phyloP scores from a whole-genome alignment of 2,329 filamentous ascomycete species.

The Dactylellina parvicollis region DNA sequence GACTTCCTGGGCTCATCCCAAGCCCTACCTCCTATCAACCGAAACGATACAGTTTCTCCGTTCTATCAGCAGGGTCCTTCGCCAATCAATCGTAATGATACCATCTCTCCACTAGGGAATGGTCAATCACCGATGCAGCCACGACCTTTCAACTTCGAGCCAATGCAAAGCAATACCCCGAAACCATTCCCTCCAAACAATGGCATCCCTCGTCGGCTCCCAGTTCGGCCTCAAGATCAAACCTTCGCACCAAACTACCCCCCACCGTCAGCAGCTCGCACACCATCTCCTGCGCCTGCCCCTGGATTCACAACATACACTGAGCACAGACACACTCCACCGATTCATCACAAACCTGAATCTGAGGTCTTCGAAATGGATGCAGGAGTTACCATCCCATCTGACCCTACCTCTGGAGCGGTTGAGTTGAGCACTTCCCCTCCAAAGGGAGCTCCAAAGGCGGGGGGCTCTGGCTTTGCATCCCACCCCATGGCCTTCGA shows the following conservation, averaged over 20 bases:
- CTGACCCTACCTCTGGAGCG: slow-evolving; percentile 4
- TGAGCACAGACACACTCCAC: slow-evolving; percentile 45
- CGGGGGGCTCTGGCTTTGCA: neutral
- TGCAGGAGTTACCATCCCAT: slow-evolving; percentile 24
- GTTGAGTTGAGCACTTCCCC: slow-evolving; percentile 30
- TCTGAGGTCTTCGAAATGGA: slow-evolving; percentile 52
- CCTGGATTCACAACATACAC: slow-evolving; percentile 39
- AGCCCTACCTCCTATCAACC: slow-evolving; percentile 31
- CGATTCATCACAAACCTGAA: slow-evolving; percentile 49
- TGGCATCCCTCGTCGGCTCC: slow-evolving; percentile 28
- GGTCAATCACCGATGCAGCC: slow-evolving; percentile 23
- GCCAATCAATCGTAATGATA: slow-evolving; percentile 42
- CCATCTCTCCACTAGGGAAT: slow-evolving; percentile 34
- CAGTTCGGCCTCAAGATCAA: slow-evolving; percentile 44
- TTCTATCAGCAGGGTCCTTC: slow-evolving; percentile 42
- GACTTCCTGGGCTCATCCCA: slow-evolving; percentile 42
- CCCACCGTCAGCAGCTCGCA: slow-evolving; percentile 21
- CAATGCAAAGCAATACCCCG: slow-evolving; percentile 23
- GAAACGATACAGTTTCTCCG: slow-evolving; percentile 45
- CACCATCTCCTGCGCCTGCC: slow-evolving; percentile 35
- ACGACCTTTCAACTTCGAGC: slow-evolving; percentile 25
- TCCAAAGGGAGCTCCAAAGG: slow-evolving; percentile 11
- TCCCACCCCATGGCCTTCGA: slow-evolving; percentile 49
- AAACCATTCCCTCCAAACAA: slow-evolving; percentile 15
- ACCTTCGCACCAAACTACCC: slow-evolving; percentile 7